Evolutionary conservation across 2,329 filamentous ascomycete species (phyloP).

Genomic region (Ophiostoma sp.): DNA sequence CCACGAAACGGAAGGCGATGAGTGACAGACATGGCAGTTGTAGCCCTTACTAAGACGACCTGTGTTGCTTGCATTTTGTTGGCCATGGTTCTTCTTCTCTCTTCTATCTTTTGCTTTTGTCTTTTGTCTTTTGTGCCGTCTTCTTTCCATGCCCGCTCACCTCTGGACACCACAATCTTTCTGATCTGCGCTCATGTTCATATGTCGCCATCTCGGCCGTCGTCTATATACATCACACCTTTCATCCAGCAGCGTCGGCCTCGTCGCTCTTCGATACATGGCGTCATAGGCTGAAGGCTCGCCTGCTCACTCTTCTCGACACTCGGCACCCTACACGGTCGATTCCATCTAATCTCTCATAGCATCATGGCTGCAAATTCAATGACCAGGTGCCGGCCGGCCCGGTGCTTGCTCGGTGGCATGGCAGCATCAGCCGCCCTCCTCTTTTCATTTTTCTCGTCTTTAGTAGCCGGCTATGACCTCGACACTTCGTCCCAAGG

Average conservation of each 20-base stretch:
- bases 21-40: background rate
- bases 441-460: conserved; percentile 7
- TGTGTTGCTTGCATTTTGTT: conserved; percentile 5
- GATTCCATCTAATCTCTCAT: conserved; percentile 8
- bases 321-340: background rate
- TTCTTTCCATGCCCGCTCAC: background rate
- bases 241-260: background rate
- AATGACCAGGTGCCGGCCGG: conserved; percentile 9
- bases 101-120: too few species aligned
- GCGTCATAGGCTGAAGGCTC: background rate
- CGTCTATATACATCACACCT: background rate
- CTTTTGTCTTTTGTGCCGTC: background rate
- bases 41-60: conserved; percentile 1
- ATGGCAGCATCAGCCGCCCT: conserved; percentile 7
- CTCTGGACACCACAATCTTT: background rate
- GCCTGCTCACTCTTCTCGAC: background rate
- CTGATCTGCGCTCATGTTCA: background rate
- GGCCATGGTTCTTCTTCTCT: background rate
- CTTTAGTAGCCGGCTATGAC: conserved; percentile 18
- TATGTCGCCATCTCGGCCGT: background rate
- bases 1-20: background rate
- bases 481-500: conserved; percentile 23
- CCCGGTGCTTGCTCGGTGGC: conserved; percentile 12
- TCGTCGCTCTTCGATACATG: background rate
- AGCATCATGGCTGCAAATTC: background rate